phyloP scores from a whole-genome alignment of 2,329 filamentous ascomycete genomes.

The Tolypocladium guangdongense region DNA sequence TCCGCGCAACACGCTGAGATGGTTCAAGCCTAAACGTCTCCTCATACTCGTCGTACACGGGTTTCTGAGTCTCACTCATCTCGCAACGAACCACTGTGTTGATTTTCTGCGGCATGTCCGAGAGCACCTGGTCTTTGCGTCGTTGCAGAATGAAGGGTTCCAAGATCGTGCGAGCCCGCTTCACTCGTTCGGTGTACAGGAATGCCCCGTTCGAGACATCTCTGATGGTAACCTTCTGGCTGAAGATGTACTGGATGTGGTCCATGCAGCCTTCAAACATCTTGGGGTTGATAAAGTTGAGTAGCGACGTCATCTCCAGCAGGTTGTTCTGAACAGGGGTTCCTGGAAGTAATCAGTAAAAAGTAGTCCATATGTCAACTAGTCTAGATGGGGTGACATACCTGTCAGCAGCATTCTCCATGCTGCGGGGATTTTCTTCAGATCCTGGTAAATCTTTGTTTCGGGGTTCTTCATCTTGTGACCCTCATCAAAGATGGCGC shows the following conservation, averaged over 20 bases:
- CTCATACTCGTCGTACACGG: conserved; percentile 58
- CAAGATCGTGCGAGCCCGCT: conserved; percentile 79
- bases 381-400: conserved; percentile 5
- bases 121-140: conserved; percentile 87
- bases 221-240: conserved; percentile 77
- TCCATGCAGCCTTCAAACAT: conserved; percentile 71
- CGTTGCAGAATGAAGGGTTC: conserved; percentile 90
- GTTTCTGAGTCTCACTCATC: conserved; percentile 60
- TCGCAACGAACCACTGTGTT: conserved; percentile 71
- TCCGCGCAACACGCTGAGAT: conserved; percentile 39
- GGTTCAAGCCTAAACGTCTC: conserved; percentile 54
- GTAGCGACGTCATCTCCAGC: conserved; percentile 77
- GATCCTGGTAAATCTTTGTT: conserved; percentile 68
- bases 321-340: conserved; percentile 94
- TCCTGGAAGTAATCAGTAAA: conserved; percentile 43
- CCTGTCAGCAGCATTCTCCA: conserved; percentile 69
- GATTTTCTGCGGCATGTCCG: conserved; percentile 70
- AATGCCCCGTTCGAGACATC: conserved; percentile 73
- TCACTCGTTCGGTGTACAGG: conserved; percentile 77
- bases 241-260: conserved; percentile 78
- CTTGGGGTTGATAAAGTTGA: conserved; percentile 86
- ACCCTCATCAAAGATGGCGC: conserved; percentile 81
- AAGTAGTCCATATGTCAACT: not conserved
- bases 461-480: conserved; percentile 85
- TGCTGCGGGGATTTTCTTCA: conserved; percentile 65